Conservation (phyloP, 192 early-diverging fungal genomes). For the Phycomyces blakesleeanus region DNA sequence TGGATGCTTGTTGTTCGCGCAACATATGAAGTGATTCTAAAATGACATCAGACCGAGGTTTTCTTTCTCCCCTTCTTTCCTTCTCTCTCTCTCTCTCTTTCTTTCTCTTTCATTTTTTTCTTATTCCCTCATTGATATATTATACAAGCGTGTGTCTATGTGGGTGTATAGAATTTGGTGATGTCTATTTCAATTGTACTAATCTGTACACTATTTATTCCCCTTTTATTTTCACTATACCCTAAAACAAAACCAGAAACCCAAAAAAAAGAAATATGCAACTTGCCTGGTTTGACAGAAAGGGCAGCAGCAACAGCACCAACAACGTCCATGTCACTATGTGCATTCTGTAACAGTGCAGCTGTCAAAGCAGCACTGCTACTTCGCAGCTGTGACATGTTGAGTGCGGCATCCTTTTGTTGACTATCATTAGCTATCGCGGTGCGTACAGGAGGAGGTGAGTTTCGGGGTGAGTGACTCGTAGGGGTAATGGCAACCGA, state of each 20-base stretch:
- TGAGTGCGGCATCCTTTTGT: not conserved
- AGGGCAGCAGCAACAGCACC: conserved; percentile 20
- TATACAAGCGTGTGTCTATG: no score
- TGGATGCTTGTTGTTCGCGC: not conserved
- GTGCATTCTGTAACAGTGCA: conserved; percentile 23
- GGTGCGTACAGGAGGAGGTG: not conserved
- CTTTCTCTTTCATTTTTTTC: no score
- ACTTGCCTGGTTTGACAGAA: conserved; percentile 20
- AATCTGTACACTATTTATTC: no score
- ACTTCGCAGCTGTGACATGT: not conserved
- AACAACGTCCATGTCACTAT: conserved; percentile 9
- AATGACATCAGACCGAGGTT: no score
- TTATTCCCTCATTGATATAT: no score
- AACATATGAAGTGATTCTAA: no score
- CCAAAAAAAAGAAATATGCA: no score
- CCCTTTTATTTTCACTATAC: no score
- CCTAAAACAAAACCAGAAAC: no score
- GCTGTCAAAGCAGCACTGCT: conserved; percentile 23
- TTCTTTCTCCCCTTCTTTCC: not conserved
- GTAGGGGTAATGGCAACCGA: conserved; percentile 1
- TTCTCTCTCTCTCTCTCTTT: not conserved
- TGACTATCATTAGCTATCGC: not conserved
- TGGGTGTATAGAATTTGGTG: no score
- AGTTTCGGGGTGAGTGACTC: not conserved
- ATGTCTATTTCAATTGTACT: no score